These are phyloP conservation scores for Cutaneotrichosporon cavernicola DNA, from an alignment of 1,284 basidiomycete genomes.

Conservation along the genomic window DNA sequence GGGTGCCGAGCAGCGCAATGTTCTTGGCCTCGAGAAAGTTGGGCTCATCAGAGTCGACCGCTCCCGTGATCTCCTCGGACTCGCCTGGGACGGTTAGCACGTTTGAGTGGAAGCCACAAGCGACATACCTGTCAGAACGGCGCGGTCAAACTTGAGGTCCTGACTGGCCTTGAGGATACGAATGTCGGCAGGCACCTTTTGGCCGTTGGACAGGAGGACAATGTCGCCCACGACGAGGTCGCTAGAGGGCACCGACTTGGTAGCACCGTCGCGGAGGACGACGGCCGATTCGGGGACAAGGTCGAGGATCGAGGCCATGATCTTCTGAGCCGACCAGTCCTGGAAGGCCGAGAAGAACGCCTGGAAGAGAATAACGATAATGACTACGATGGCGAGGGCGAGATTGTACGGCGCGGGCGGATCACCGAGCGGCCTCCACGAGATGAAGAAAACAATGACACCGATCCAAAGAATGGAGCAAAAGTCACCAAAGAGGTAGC, in stretches of 20 bases:
- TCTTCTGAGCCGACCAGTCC: slow-evolving; percentile 53
- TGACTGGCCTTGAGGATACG: slow-evolving; percentile 56
- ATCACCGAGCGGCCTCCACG: slow-evolving; percentile 56
- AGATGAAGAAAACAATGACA: slow-evolving; percentile 55
- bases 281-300: slow-evolving; percentile 54
- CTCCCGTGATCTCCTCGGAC: slow-evolving; percentile 59
- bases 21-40: slow-evolving; percentile 66
- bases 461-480: slow-evolving; percentile 62
- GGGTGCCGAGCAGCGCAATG: slow-evolving; percentile 66
- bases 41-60: slow-evolving; percentile 58
- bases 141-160: slow-evolving; percentile 63
- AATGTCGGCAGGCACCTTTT: slow-evolving; percentile 57
- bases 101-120: too few relatives aligned
- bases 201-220: slow-evolving; percentile 49
- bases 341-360: slow-evolving; percentile 47
- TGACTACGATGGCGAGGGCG: slow-evolving; percentile 55
- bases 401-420: slow-evolving; percentile 55
- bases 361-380: slow-evolving; percentile 56
- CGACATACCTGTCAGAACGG: slow-evolving; percentile 56
- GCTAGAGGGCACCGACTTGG: slow-evolving; percentile 38
- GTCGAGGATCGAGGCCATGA: slow-evolving; percentile 55
- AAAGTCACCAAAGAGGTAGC: slow-evolving; percentile 58
- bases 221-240: slow-evolving; percentile 53
- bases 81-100: slow-evolving; percentile 54
- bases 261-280: slow-evolving; percentile 50